These are phyloP conservation scores for Mortierella sp. DNA, from an alignment of 371 early-diverging fungal genomes.

Conservation along the genomic window DNA sequence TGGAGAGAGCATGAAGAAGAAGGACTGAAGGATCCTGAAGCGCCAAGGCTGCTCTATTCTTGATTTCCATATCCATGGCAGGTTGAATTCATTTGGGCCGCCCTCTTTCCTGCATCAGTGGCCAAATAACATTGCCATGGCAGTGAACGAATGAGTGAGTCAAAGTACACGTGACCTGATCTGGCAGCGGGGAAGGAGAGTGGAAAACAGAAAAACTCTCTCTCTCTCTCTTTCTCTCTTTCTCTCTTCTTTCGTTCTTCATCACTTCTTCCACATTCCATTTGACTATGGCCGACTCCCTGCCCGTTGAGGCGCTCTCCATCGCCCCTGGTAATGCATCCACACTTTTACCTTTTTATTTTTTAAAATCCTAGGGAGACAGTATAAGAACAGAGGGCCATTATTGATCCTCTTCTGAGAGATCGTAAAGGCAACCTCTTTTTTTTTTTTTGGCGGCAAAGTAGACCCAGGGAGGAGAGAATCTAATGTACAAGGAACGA, in stretches of 20 bases:
- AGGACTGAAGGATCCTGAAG: conserved; percentile 28
- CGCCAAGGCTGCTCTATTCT: conserved; percentile 30
- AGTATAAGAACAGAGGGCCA: too few species aligned
- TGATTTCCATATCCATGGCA: conserved; percentile 5
- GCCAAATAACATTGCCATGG: too few species aligned
- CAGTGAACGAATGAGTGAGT: conserved; percentile 2
- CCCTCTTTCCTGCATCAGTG: too few species aligned
- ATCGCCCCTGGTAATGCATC: conserved; percentile 37
- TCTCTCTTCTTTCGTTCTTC: conserved; percentile 1
- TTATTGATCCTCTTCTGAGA: too few species aligned
- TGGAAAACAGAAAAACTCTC: conserved; percentile 8
- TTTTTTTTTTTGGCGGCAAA: too few species aligned
- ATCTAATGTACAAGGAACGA: too few species aligned
- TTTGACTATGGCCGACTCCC: conserved; percentile 42
- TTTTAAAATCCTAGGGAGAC: too few species aligned
- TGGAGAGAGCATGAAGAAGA: conserved; percentile 34
- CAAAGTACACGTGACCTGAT: conserved; percentile 19
- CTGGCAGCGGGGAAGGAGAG: background rate
- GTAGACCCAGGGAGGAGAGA: too few species aligned
- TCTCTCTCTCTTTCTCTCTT: conserved; percentile 2
- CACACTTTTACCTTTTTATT: too few species aligned
- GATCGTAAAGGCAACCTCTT: too few species aligned
- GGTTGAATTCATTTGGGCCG: too few species aligned
- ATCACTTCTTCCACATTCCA: background rate
- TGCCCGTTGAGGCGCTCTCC: conserved; percentile 47